Conservation (phyloP, 495 filamentous ascomycete genomes). For the Hypoxylon fuscum region DNA sequence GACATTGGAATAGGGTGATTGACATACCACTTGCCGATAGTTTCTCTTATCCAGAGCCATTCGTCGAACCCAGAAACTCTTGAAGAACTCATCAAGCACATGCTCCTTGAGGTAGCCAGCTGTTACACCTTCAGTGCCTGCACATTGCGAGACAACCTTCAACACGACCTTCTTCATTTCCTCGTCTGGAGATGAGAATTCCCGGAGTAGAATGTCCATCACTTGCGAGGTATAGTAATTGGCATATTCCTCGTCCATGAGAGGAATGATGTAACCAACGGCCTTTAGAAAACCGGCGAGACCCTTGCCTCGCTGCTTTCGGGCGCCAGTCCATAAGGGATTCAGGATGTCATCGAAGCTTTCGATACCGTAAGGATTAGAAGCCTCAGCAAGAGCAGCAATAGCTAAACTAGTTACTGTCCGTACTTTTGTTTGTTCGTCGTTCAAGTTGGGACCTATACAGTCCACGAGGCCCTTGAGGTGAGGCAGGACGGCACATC, state of each 20-base stretch:
- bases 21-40: slow-evolving; percentile 82
- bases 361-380: slow-evolving; percentile 98
- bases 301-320: slow-evolving; percentile 96
- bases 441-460: slow-evolving; percentile 93
- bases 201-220: slow-evolving; percentile 96
- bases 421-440: slow-evolving; percentile 97
- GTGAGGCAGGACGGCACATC: slow-evolving; percentile 95
- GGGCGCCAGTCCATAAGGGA: slow-evolving; percentile 93
- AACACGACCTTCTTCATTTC: slow-evolving; percentile 99
- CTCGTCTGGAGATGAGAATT: slow-evolving; percentile 96
- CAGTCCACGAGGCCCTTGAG: slow-evolving; percentile 96
- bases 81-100: slow-evolving; percentile 96
- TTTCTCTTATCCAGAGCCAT: slow-evolving; percentile 98
- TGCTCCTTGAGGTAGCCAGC: slow-evolving; percentile 93
- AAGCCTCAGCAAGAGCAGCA: slow-evolving; percentile 94
- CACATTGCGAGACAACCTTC: slow-evolving; percentile 97
- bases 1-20: not conserved
- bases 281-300: slow-evolving; percentile 96
- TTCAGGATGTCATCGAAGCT: slow-evolving; percentile 98
- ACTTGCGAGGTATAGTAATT: slow-evolving; percentile 99
- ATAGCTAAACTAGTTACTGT: slow-evolving; percentile 96
- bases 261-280: slow-evolving; percentile 96
- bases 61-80: slow-evolving; percentile 96
- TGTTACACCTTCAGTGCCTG: slow-evolving; percentile 93
- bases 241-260: slow-evolving; percentile 99